Evolutionary conservation across 2,329 filamentous ascomycete species (phyloP).

Genomic region (Trichothecium sympodiale): DNA sequence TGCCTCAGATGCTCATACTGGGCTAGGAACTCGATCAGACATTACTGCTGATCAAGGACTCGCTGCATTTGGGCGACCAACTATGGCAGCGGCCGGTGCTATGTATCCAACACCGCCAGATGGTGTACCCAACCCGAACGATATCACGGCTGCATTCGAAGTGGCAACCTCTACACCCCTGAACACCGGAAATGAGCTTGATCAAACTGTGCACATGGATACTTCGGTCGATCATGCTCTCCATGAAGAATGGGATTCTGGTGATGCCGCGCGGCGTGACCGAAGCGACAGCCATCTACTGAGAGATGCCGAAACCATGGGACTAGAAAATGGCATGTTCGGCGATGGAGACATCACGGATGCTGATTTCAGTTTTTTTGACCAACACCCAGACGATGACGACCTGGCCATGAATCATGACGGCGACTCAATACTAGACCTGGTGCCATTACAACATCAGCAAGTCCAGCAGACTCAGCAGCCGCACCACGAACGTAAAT

Average conservation of each 20-base stretch:
- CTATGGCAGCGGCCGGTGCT: conserved; percentile 34
- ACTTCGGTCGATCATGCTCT: conserved; percentile 4
- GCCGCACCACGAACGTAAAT: no score
- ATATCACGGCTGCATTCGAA: conserved; percentile 45
- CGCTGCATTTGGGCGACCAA: conserved; percentile 36
- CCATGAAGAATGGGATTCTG: conserved; percentile 14
- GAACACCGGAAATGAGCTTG: conserved; percentile 15
- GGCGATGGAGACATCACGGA: conserved; percentile 68
- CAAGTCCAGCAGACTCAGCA: no score
- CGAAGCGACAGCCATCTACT: conserved; percentile 30
- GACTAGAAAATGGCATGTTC: conserved; percentile 57
- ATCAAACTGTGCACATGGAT: conserved; percentile 10
- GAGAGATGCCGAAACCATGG: conserved; percentile 46
- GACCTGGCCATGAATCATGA: conserved; percentile 3
- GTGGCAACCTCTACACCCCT: conserved; percentile 44
- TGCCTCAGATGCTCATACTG: conserved; percentile 29
- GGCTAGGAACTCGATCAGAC: conserved; percentile 27
- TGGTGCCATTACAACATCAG: no score
- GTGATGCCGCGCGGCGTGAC: conserved; percentile 25
- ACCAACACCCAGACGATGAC: conserved; percentile 30
- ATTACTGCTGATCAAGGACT: conserved; percentile 40
- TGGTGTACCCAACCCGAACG: conserved; percentile 42
- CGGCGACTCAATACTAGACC: conserved; percentile 4
- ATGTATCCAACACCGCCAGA: conserved; percentile 67
- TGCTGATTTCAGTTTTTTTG: conserved; percentile 76